phyloP scores from a whole-genome alignment of 2,329 filamentous ascomycete species.

The Fusarium torreyae region DNA sequence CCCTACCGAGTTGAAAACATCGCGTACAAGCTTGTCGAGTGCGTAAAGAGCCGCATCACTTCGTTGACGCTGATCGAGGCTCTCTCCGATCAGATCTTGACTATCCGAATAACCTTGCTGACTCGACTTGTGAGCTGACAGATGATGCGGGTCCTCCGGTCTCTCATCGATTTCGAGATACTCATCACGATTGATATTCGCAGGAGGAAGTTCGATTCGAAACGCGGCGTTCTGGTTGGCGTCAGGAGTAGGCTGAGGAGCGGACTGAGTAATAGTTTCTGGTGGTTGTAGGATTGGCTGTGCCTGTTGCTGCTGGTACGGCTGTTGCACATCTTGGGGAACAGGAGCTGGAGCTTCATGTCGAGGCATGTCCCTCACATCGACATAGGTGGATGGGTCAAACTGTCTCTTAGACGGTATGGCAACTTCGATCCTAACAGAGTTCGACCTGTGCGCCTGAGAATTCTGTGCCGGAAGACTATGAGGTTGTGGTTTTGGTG shows the following conservation, averaged over 20 bases:
- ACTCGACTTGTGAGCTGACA: constrained; percentile 70
- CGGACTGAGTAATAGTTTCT: constrained; percentile 16
- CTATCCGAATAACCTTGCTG: constrained; percentile 65
- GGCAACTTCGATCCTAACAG: constrained; percentile 62
- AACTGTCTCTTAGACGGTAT: constrained; percentile 62
- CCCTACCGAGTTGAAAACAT: constrained; percentile 84
- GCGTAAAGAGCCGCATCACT: constrained; percentile 81
- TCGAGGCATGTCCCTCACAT: constrained; percentile 48
- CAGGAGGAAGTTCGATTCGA: constrained; percentile 64
- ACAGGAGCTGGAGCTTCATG: constrained; percentile 37
- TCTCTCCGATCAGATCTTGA: constrained; percentile 71
- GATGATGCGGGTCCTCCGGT: constrained; percentile 62
- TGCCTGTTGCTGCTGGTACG: constrained; percentile 18
- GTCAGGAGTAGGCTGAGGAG: constrained; percentile 15
- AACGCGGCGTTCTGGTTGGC: constrained; percentile 52
- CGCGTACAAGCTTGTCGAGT: constrained; percentile 77
- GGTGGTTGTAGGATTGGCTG: constrained; percentile 23
- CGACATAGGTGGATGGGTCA: constrained; percentile 57
- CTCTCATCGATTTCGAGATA: constrained; percentile 65
- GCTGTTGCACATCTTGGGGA: constrained; percentile 24
- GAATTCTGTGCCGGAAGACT: constrained; percentile 39
- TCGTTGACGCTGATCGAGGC: constrained; percentile 85
- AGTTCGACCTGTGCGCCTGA: constrained; percentile 55
- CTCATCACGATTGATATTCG: constrained; percentile 66
- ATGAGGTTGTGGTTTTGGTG: constrained; percentile 30